Conservation (phyloP, 441 rosid genomes). For the Breynia disticha region DNA sequence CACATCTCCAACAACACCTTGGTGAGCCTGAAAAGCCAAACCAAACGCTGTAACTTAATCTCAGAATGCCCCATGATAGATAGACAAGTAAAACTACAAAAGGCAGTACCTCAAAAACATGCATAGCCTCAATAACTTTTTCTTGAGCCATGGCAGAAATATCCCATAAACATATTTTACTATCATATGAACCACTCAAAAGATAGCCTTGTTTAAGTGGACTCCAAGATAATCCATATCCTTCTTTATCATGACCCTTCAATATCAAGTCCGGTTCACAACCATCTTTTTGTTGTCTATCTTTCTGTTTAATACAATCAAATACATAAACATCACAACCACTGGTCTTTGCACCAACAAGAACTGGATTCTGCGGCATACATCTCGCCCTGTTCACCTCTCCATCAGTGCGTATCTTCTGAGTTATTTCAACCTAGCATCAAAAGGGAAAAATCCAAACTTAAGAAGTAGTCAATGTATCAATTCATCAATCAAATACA, state of each 20-base stretch:
- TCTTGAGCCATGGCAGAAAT: constrained; percentile 41
- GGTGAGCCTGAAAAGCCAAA: constrained; percentile 41
- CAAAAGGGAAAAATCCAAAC: not conserved
- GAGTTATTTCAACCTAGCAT: constrained; percentile 62
- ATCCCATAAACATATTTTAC: constrained; percentile 77
- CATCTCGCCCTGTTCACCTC: constrained; percentile 83
- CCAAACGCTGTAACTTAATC: too few relatives aligned
- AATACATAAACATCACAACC: constrained; percentile 66
- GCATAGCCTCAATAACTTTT: constrained; percentile 49
- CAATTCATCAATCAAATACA: not conserved
- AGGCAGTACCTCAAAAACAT: constrained; percentile 47
- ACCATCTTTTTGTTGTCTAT: constrained; percentile 25
- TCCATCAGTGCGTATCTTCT: constrained; percentile 69
- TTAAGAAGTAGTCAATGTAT: not conserved
- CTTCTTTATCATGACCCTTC: constrained; percentile 77
- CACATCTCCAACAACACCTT: constrained; percentile 60
- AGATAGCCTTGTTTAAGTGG: constrained; percentile 68
- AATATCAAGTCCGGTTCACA: constrained; percentile 71
- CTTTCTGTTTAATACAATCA: constrained; percentile 50
- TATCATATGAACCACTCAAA: constrained; percentile 75
- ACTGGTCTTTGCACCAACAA: constrained; percentile 73
- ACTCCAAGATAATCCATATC: constrained; percentile 88
- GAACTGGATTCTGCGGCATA: constrained; percentile 68
- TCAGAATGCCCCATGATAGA: too few relatives aligned
- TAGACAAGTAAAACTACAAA: too few relatives aligned